Evolutionary conservation across 2,329 filamentous ascomycete genomes (phyloP).

Genomic region (Pseudocercospora musae): DNA sequence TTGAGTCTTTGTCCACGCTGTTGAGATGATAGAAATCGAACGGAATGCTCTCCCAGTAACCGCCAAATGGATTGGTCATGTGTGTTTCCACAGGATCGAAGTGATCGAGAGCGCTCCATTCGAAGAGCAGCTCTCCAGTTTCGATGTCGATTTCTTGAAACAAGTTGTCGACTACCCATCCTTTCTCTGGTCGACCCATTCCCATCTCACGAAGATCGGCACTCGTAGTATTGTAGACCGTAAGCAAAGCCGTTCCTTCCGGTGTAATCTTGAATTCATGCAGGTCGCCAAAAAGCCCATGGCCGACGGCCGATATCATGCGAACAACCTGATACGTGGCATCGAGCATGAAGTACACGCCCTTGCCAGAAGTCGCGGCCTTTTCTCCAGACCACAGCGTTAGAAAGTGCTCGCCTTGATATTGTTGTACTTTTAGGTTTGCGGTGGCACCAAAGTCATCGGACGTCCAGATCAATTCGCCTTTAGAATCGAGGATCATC

Average conservation of each 20-base stretch:
- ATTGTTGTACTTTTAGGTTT: constrained; percentile 36
- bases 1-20: constrained; percentile 48
- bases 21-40: constrained; percentile 54
- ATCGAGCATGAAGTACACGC: constrained; percentile 38
- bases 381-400: constrained; percentile 42
- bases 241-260: constrained; percentile 43
- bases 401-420: constrained; percentile 36
- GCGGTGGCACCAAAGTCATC: constrained; percentile 32
- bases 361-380: constrained; percentile 34
- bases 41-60: constrained; percentile 32
- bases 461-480: constrained; percentile 36
- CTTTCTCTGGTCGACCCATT: constrained; percentile 27
- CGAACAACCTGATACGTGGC: constrained; percentile 27
- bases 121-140: constrained; percentile 40
- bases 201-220: constrained; percentile 29
- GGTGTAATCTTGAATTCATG: constrained; percentile 46
- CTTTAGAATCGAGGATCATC: constrained; percentile 36
- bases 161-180: constrained; percentile 44
- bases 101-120: constrained; percentile 41
- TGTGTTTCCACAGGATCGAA: constrained; percentile 32
- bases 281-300: constrained; percentile 37
- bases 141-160: constrained; percentile 46
- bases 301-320: constrained; percentile 31
- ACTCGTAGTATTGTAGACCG: constrained; percentile 40
- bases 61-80: constrained; percentile 40